phyloP scores from a whole-genome alignment of 495 filamentous ascomycete genomes.

The Penicillium atrosanguineum region DNA sequence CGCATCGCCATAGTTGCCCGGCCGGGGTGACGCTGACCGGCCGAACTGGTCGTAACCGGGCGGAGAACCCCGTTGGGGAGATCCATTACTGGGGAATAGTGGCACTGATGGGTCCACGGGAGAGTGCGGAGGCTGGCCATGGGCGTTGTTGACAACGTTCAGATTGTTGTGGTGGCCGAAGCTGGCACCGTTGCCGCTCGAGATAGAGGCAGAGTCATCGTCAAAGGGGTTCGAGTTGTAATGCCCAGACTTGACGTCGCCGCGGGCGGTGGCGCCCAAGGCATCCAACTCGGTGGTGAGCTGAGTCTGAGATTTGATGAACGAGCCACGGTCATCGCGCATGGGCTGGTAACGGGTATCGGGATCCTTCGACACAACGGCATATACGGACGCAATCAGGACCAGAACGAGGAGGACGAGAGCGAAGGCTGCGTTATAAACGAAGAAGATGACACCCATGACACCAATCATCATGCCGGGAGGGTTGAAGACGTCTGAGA shows the following conservation, averaged over 20 bases:
- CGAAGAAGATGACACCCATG: conserved; percentile 91
- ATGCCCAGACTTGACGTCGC: conserved; percentile 68
- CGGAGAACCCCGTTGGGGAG: conserved; percentile 32
- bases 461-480: conserved; percentile 88
- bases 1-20: conserved; percentile 31
- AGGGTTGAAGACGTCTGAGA: conserved; percentile 80
- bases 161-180: conserved; percentile 29
- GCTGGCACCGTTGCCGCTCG: conserved; percentile 43
- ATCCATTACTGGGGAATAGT: conserved; percentile 53
- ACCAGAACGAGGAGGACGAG: conserved; percentile 85
- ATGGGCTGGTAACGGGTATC: conserved; percentile 96
- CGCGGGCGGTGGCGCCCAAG: conserved; percentile 86
- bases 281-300: conserved; percentile 90
- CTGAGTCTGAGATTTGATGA: conserved; percentile 96
- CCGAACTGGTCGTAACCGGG: conserved; percentile 33
- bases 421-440: conserved; percentile 85
- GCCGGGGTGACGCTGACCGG: conserved; percentile 37
- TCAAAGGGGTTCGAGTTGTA: conserved; percentile 70
- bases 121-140: conserved; percentile 38
- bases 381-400: conserved; percentile 76
- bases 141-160: conserved; percentile 19
- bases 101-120: conserved; percentile 64
- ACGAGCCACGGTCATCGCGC: conserved; percentile 92
- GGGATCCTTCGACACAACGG: conserved; percentile 90
- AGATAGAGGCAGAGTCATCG: conserved; percentile 72